phyloP scores from a whole-genome alignment of 805 yeast genomes.

The Teunomyces lycoperdinae region DNA sequence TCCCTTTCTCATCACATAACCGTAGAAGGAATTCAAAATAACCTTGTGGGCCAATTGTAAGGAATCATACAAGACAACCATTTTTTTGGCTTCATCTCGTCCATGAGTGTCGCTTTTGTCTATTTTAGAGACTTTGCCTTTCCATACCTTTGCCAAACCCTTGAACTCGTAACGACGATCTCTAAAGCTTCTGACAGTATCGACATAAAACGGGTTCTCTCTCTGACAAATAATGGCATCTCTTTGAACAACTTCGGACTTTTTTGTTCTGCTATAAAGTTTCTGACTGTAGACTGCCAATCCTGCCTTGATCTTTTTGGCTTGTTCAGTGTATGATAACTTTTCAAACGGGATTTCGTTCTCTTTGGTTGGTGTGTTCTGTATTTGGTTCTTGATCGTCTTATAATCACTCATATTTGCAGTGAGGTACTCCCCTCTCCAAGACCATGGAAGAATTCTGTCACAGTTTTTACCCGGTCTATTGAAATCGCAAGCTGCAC shows the following conservation, averaged over 20 bases:
- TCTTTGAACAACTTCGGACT: constrained; percentile 78
- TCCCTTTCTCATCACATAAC: constrained; percentile 98
- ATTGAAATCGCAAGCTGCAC: constrained; percentile 97
- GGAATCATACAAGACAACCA: constrained; percentile 92
- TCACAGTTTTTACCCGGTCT: constrained; percentile 94
- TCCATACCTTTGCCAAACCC: constrained; percentile 92
- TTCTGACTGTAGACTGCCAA: constrained; percentile 81
- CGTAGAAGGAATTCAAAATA: constrained; percentile 93
- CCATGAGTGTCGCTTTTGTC: constrained; percentile 52
- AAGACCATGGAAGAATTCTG: constrained; percentile 88
- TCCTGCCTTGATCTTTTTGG: constrained; percentile 68
- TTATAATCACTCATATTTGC: constrained; percentile 88
- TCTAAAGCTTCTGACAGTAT: constrained; percentile 91
- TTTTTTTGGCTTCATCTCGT: constrained; percentile 87
- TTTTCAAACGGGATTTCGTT: constrained; percentile 54
- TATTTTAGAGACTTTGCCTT: constrained; percentile 65
- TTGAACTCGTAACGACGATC: constrained; percentile 96
- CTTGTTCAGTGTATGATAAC: constrained; percentile 74
- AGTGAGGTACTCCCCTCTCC: constrained; percentile 97
- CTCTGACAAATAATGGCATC: constrained; percentile 96
- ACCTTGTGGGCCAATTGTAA: constrained; percentile 96
- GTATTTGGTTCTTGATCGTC: constrained; percentile 82
- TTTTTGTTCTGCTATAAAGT: constrained; percentile 77
- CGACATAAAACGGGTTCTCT: constrained; percentile 94
- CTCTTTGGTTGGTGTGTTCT: constrained; percentile 27